phyloP scores from a whole-genome alignment of 306 rosid genomes.

The Malus fusca region DNA sequence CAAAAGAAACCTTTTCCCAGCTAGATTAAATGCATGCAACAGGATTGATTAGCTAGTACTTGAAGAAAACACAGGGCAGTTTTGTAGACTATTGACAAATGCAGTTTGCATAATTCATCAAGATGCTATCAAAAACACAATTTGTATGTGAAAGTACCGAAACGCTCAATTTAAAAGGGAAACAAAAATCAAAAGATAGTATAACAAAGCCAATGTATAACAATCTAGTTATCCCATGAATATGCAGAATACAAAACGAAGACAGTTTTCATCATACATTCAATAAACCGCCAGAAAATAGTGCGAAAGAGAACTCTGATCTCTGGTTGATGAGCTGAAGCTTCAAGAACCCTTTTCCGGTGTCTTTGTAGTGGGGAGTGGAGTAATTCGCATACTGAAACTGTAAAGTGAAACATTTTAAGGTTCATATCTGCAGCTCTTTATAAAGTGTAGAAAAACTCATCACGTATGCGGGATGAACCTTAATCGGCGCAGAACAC shows the following conservation, averaged over 20 bases:
- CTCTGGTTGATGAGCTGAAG: slow-evolving; percentile 83
- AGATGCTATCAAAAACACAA: neutral
- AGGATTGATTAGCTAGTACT: too few species aligned
- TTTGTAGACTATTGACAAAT: too few species aligned
- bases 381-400: slow-evolving; percentile 76
- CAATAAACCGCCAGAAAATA: slow-evolving; percentile 61
- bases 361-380: slow-evolving; percentile 33
- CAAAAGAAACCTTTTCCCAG: too few species aligned
- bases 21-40: too few species aligned
- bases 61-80: too few species aligned
- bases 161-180: neutral
- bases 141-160: neutral
- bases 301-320: slow-evolving; percentile 65
- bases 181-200: neutral
- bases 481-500: slow-evolving; percentile 81
- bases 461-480: slow-evolving; percentile 1
- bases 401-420: slow-evolving; percentile 31
- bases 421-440: neutral
- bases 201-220: neutral
- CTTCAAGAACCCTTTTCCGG: slow-evolving; percentile 63
- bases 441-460: neutral
- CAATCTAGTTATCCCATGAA: neutral
- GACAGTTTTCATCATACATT: slow-evolving; percentile 29
- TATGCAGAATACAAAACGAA: neutral
- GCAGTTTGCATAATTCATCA: too few species aligned